Conservation (phyloP, 2,329 filamentous ascomycete genomes). For the Hirsutella rhossiliensis region DNA sequence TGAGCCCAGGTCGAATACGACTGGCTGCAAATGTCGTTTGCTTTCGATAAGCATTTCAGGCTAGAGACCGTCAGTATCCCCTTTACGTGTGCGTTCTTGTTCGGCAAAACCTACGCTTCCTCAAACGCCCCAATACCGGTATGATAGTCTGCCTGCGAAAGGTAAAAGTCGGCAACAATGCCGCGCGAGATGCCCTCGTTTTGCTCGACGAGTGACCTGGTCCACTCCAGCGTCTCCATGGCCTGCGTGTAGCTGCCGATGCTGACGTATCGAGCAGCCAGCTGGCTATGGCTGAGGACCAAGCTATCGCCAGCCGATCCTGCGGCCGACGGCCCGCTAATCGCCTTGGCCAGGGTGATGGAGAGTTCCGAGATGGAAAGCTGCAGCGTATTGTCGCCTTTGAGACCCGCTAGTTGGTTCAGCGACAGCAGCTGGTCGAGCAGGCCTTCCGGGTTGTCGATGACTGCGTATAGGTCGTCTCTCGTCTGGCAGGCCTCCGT, state of each 20-base stretch:
- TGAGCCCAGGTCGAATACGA: conserved; percentile 19
- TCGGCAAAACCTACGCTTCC: conserved; percentile 35
- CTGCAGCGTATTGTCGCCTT: conserved; percentile 34
- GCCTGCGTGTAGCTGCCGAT: conserved; percentile 41
- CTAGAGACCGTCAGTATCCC: conserved; percentile 8
- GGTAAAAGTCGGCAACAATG: conserved; percentile 41
- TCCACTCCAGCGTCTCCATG: conserved; percentile 41
- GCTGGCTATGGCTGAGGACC: conserved; percentile 32
- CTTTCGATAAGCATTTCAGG: conserved; percentile 21
- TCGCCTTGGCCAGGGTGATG: conserved; percentile 25
- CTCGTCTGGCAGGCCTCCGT: conserved; percentile 24
- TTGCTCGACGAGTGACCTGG: conserved; percentile 33
- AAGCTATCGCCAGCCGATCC: conserved; percentile 24
- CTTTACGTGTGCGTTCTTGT: not conserved
- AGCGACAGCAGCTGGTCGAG: conserved; percentile 37
- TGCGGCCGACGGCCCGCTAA: conserved; percentile 6
- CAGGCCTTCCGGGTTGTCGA: conserved; percentile 38
- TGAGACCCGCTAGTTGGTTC: conserved; percentile 37
- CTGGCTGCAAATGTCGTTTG: conserved; percentile 22
- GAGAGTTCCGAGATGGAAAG: conserved; percentile 34
- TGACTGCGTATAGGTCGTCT: conserved; percentile 26
- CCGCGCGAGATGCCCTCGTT: conserved; percentile 25
- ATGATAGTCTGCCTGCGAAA: conserved; percentile 65
- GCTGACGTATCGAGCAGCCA: conserved; percentile 40
- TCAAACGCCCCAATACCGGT: conserved; percentile 53